Evolutionary conservation across 495 filamentous ascomycete genomes (phyloP), one percentile per base, ranked within the genome.

Genomic region (Sordaria brevicollis): DNA sequence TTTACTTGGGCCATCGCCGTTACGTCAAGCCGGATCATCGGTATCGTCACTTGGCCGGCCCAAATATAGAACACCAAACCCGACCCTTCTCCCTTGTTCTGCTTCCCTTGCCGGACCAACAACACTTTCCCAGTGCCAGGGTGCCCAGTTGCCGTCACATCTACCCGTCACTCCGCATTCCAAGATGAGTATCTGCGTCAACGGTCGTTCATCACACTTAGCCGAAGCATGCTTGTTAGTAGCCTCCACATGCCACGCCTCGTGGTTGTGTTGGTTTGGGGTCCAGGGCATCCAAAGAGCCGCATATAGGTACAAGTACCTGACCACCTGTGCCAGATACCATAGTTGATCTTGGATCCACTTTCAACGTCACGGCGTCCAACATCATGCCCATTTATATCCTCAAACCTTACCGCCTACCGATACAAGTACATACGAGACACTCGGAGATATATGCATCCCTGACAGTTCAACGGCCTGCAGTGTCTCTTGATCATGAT

Each of bases 1-100:
- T 69, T 70, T 76, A 68, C 74, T 43, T 73, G 34, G 70, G 65
- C 19, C 21, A 65, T 68, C 73, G 75, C 75, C 74, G 72, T 77
- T 77, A 77, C 69, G 66, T 65, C 21, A 21, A 35, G 37, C 70
- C 34, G 38, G 65, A 66, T 31, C 49, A 31, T 62, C 49, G 38
- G 65, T 65, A 35, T 36, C 66, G 69, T 67, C 68, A 37, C 70
- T 36, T 62, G 31, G 54, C 65, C 15, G 39, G 19, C 54, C n/a
- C 54, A 39, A 33, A 54, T 33, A 31, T 66, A 29, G 41, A 33
- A 54, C 35, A 69, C 25, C 34, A 39, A 65, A 57, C 29, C 15
- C 31, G 38, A 34, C 67, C 54, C 38, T 17, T 36, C 65, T 71
- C 33, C 65, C 67, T 35, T 69, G 66, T 75, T 76, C 75, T 74